Evolutionary conservation across 2,329 filamentous ascomycete species (phyloP).

Genomic region (Trichoderma afroharzianum): DNA sequence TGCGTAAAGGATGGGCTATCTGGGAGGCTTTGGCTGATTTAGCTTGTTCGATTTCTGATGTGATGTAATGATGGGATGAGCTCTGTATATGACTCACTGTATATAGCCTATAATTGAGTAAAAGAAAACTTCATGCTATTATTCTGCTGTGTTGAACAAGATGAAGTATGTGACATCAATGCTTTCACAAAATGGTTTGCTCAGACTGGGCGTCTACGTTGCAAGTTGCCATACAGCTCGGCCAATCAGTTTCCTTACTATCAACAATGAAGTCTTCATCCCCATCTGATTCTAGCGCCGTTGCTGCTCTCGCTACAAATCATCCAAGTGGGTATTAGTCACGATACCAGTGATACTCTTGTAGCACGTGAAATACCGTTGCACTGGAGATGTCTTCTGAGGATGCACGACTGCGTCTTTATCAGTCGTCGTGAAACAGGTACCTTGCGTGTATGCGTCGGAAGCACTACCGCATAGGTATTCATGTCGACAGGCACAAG

Average conservation of each 20-base stretch:
- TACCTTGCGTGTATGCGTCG: not conserved
- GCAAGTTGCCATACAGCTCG: not conserved
- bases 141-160: not conserved
- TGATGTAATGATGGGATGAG: not conserved
- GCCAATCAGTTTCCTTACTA: not conserved
- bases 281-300: not conserved
- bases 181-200: not conserved
- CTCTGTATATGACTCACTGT: slow-evolving; percentile 4
- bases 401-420: not conserved
- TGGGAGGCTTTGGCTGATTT: slow-evolving; percentile 27
- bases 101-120: not conserved
- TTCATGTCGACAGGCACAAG: slow-evolving; percentile 2
- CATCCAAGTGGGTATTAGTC: not conserved
- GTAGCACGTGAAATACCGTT: not conserved
- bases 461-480: not conserved
- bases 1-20: slow-evolving; percentile 21
- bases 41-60: not conserved
- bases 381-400: not conserved
- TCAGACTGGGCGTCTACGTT: not conserved
- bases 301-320: not conserved
- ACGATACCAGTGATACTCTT: not conserved
- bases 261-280: not conserved
- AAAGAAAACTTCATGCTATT: not conserved
- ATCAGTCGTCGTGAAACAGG: not conserved
- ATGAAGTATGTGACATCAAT: not conserved